A percentile compares a stretch with the other conserved stretches of the same genome.
Evolutionary conservation across 495 filamentous ascomycete genomes (phyloP).

Genomic region (Lentithecium fluviatile): DNA sequence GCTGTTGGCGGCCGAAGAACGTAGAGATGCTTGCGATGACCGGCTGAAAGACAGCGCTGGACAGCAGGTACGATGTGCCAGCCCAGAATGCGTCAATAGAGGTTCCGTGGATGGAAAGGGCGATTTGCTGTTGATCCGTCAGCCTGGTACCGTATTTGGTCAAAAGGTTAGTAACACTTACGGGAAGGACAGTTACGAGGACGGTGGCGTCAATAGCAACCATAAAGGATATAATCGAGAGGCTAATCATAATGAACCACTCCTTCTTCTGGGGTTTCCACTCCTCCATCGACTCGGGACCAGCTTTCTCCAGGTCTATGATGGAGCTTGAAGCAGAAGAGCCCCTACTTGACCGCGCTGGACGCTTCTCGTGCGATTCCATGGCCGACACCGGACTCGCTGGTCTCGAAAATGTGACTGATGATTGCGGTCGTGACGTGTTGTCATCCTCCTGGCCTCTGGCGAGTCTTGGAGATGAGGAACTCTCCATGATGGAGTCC

Average conservation of each 20-base stretch:
- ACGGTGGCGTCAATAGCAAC: conserved; percentile 59
- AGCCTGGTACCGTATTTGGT: conserved; percentile 1
- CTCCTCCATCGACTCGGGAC: neutral
- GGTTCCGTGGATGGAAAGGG: conserved; percentile 46
- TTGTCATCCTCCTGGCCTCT: too few species aligned
- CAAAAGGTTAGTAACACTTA: conserved; percentile 36
- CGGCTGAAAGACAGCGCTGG: conserved; percentile 55
- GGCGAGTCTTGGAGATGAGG: too few species aligned
- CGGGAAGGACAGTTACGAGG: conserved; percentile 44
- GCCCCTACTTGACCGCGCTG: too few species aligned
- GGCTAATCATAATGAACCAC: conserved; percentile 18
- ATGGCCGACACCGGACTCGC: too few species aligned
- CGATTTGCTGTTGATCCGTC: conserved; percentile 40
- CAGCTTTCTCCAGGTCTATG: neutral
- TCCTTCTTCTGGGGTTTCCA: conserved; percentile 21
- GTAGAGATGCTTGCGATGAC: conserved; percentile 55
- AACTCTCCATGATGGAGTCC: too few species aligned
- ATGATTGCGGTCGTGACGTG: too few species aligned
- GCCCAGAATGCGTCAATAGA: conserved; percentile 56
- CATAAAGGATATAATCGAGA: conserved; percentile 42
- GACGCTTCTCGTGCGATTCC: too few species aligned
- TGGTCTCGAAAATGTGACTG: too few species aligned
- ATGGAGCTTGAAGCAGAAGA: neutral
- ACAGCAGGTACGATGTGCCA: conserved; percentile 59
- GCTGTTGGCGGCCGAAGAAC: conserved; percentile 49